phyloP scores from a whole-genome alignment of 2,329 filamentous ascomycete species.

The Colletotrichum lupini region DNA sequence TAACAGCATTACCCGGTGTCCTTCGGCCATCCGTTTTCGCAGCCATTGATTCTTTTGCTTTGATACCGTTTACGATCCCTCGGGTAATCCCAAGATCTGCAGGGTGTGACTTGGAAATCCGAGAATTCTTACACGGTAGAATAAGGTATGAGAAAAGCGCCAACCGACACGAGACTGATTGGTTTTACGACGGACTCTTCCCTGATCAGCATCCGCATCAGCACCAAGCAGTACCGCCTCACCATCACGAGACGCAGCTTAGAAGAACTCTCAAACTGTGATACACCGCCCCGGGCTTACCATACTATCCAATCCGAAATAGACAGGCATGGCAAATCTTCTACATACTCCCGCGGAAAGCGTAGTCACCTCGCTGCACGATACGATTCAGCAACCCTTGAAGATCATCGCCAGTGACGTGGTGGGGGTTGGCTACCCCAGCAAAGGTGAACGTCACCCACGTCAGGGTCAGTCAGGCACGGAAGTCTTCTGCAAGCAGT shows the following conservation, averaged over 20 bases:
- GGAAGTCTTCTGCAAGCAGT: conserved; percentile 10
- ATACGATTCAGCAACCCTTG: neutral
- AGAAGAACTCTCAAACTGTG: neutral
- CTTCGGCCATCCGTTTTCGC: neutral
- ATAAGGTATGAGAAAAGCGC: neutral
- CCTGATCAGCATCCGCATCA: neutral
- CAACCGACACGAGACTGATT: neutral
- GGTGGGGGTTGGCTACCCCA: neutral
- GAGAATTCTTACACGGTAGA: neutral
- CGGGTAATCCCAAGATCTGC: neutral
- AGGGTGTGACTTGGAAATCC: neutral
- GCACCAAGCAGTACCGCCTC: neutral
- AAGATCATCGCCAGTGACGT: conserved; percentile 28
- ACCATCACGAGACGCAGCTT: neutral
- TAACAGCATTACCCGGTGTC: neutral
- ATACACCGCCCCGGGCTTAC: neutral
- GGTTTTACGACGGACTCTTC: neutral
- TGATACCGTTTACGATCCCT: neutral
- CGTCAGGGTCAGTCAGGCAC: neutral
- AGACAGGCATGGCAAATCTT: neutral
- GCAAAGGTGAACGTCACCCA: neutral
- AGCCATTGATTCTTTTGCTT: neutral
- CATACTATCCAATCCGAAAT: neutral
- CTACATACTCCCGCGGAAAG: neutral
- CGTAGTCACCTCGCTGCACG: neutral